Base-by-base conservation (phyloP, 1,139 yeast genomes). In the Scheffersomyces illinoinensis region DNA sequence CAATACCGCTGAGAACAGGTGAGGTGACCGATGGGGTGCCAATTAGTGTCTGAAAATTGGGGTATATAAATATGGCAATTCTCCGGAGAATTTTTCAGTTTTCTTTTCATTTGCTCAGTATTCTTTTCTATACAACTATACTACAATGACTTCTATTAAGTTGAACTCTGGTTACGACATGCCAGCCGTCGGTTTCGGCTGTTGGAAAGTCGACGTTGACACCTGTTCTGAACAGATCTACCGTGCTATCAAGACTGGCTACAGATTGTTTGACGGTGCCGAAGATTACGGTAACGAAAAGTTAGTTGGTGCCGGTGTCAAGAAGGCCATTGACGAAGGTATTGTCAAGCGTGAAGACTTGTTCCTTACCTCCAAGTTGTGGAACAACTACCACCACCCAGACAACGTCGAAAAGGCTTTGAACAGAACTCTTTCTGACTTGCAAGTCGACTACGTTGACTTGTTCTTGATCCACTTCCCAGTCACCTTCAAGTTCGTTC, bases 381-480 rank as follows among this genome's bases (percentile, higher is more conserved):
- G 96, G 96, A 91, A 90, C 81, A 80, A 77, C 65, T 89, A 72
- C 82, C 97, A 90, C 72, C 87, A 86, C 75, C 88, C 88, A 49
- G 81, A 85, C 64, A 72, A 84, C 65, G 89, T 85, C 58, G 84
- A 78, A 63, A 64, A 70, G 58, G 92, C 92, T 19, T 76, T 90
- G 66, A 77, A 86, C 63, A 86, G 82, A 68, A 88, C 91, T 59
- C 81, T 91, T 68, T 64, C 73, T 46, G 95, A 89, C 69, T 78
- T 90, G 76, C 76, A 82, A 47, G 76, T 90, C 66, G 95, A 89
- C 52, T 90, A 88, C 76, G 66, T 89, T 63, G 96, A 89, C 75
- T 75, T 89, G 68, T 89, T 84, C 76, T 88, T 88, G 77, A 88
- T 90, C 72, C 96, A 90, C 71, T 90, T 89, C 86, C 95, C 95